Evolutionary conservation across 2,329 filamentous ascomycete genomes (phyloP), one percentile per base, ranked within the genome.

Genomic region (Conoideocrella luteorostrata): DNA sequence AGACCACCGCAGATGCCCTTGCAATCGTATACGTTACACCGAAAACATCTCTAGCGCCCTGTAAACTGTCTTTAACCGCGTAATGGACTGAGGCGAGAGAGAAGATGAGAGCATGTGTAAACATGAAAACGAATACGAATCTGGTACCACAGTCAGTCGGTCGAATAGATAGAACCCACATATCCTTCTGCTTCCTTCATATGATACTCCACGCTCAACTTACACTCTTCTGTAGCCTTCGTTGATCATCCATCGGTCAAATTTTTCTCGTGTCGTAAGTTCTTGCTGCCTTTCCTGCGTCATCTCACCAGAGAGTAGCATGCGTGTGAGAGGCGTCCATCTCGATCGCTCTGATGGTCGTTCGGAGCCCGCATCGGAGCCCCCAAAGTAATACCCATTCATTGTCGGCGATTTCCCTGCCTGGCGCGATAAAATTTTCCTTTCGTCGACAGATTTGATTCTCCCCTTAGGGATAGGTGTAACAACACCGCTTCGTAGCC

Each of bases 241-340:
- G 61, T 91, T 91, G 49, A 91, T 84, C 86, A 93, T 90, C 87
- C 87, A 93, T 52, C 82, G 74, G 63, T 90, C 84, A 58, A 91
- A 84, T 60, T 78, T 84, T 62, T 91, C 84, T 57, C 78, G 76
- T 50, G 77, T 64, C 20, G 78, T 80, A 54, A 91, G 68, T 45
- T 82, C 75, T 59, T 80, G 81, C 52, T 84, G 81, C 56, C 71
- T 77, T 60, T 88, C 83, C 56, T 82, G 81, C 43, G 81, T 87
- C 78, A 90, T 85, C 68, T 89, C 84, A 39, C 86, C 86, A 44
- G 86, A 88, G 61, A 90, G 76, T 60, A 93, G 69, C 83, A 91
- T 88, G 51, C 86, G 79, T 48, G 85, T 88, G 44, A 93, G 74
- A 13, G 86, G 86, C 49, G 87, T 86, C 81, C 85, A 89, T 83